These are phyloP conservation scores for Geotrichum europaeum DNA, from an alignment of 1,139 yeast species.

Conservation along the genomic window DNA sequence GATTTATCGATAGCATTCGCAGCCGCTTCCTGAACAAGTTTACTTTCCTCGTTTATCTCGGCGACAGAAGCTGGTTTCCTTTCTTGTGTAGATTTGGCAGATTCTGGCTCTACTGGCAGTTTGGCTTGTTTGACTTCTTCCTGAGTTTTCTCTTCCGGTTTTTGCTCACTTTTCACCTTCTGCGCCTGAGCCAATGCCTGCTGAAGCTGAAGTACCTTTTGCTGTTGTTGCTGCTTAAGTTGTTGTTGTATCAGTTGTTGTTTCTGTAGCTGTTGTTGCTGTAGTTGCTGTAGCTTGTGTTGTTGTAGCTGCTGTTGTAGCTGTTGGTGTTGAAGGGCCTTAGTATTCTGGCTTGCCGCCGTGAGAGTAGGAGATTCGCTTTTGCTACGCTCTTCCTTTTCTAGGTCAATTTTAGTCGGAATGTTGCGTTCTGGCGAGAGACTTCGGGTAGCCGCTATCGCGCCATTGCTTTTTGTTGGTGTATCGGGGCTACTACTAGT, in stretches of 20 bases:
- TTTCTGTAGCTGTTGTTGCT: conserved; percentile 15
- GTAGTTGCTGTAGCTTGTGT: conserved; percentile 24
- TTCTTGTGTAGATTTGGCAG: not conserved
- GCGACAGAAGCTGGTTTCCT: not conserved
- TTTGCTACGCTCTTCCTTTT: not conserved
- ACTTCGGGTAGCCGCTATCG: not conserved
- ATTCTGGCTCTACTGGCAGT: not conserved
- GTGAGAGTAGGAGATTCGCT: not conserved
- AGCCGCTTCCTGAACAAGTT: not conserved
- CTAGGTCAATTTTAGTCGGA: not conserved
- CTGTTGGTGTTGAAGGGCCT: conserved; percentile 23
- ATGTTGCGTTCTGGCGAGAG: not conserved
- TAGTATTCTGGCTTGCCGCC: conserved; percentile 14
- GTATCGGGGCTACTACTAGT: not conserved
- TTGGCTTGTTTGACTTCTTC: not conserved
- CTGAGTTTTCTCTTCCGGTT: not conserved
- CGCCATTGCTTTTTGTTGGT: not conserved
- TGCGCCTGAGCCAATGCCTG: not conserved
- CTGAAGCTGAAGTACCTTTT: not conserved
- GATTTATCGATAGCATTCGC: not conserved
- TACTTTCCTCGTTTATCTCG: not conserved
- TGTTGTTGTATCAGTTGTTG: conserved; percentile 2
- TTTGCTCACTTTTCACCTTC: not conserved
- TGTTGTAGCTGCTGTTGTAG: conserved; percentile 22
- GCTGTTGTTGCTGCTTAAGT: not conserved